Evolutionary conservation across 2,329 filamentous ascomycete genomes (phyloP).

Genomic region (Clonostachys rosea): DNA sequence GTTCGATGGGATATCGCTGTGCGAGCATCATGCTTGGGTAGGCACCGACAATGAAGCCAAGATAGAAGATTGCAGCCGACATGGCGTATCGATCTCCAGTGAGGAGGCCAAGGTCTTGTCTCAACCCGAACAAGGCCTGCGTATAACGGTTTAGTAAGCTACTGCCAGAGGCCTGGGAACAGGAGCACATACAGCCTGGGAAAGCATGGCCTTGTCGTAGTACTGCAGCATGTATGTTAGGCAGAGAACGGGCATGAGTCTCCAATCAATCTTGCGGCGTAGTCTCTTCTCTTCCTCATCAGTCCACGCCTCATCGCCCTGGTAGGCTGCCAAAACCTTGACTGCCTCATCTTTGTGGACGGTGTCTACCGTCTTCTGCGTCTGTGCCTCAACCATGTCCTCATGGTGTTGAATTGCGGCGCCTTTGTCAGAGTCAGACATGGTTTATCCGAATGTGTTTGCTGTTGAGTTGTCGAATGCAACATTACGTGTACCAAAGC

Average conservation of each 20-base stretch:
- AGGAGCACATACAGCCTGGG: conserved; percentile 34
- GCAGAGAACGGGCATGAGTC: conserved; percentile 40
- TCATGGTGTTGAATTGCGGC: too few relatives aligned
- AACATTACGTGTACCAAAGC: too few relatives aligned
- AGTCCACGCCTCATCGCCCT: too few relatives aligned
- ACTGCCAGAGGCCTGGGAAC: neutral
- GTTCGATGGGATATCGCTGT: conserved; percentile 19
- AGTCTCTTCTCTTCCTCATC: conserved; percentile 11
- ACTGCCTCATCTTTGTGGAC: too few relatives aligned
- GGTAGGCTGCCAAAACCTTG: too few relatives aligned
- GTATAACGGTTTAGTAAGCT: too few relatives aligned
- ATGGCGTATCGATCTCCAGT: conserved; percentile 13
- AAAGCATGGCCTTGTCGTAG: conserved; percentile 46
- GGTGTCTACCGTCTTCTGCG: too few relatives aligned
- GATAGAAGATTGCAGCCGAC: conserved; percentile 13
- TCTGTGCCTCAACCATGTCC: too few relatives aligned
- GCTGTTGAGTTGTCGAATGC: too few relatives aligned
- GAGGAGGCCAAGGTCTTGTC: conserved; percentile 12
- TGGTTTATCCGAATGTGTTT: too few relatives aligned
- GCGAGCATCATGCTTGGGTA: conserved; percentile 13
- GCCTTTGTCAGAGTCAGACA: too few relatives aligned
- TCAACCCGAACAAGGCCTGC: neutral
- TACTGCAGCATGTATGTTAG: conserved; percentile 43
- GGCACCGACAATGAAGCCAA: conserved; percentile 10
- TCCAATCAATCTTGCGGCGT: conserved; percentile 38